phyloP scores from a whole-genome alignment of 2,329 filamentous ascomycete genomes.

The Penicillium griseofulvum region DNA sequence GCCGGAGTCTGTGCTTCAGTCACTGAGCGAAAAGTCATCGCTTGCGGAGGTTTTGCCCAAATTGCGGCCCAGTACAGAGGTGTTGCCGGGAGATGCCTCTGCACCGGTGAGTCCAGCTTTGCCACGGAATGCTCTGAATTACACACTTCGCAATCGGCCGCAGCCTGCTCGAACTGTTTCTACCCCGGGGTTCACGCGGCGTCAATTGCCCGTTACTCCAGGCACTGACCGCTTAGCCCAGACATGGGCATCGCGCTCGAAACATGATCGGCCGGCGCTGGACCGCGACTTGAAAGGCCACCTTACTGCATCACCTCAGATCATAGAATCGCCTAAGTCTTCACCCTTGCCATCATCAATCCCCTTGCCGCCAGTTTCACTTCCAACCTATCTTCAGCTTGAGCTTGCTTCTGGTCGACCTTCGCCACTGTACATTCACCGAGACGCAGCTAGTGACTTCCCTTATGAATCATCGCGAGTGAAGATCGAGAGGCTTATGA shows the following conservation, averaged over 20 bases:
- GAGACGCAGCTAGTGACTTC: constrained; percentile 55
- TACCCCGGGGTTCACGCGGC: constrained; percentile 34
- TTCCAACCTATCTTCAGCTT: constrained; percentile 65
- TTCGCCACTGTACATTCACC: constrained; percentile 63
- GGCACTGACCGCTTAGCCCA: constrained; percentile 34
- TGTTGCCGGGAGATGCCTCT: constrained; percentile 25
- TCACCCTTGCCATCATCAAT: constrained; percentile 54
- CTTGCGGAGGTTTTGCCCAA: constrained; percentile 18
- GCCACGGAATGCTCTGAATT: constrained; percentile 17
- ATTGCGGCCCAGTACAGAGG: constrained; percentile 26
- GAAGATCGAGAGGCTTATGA: constrained; percentile 87
- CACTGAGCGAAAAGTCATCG: constrained; percentile 30
- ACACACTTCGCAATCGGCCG: constrained; percentile 30
- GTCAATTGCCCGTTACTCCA: constrained; percentile 29
- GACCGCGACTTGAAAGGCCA: constrained; percentile 35
- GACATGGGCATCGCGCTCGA: constrained; percentile 35
- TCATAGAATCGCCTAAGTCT: constrained; percentile 34
- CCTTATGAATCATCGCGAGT: constrained; percentile 91
- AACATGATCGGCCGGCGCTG: constrained; percentile 30
- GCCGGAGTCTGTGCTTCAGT: constrained; percentile 14
- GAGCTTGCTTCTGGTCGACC: constrained; percentile 61
- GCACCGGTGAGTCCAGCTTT: constrained; percentile 21
- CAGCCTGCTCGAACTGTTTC: constrained; percentile 37
- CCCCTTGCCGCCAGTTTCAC: constrained; percentile 60
- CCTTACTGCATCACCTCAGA: constrained; percentile 24